Percentiles rank a stretch among this genome's conserved stretches.
These are phyloP conservation scores for Vigna trinervia DNA, from an alignment of 306 rosid genomes.

Conservation along the genomic window DNA sequence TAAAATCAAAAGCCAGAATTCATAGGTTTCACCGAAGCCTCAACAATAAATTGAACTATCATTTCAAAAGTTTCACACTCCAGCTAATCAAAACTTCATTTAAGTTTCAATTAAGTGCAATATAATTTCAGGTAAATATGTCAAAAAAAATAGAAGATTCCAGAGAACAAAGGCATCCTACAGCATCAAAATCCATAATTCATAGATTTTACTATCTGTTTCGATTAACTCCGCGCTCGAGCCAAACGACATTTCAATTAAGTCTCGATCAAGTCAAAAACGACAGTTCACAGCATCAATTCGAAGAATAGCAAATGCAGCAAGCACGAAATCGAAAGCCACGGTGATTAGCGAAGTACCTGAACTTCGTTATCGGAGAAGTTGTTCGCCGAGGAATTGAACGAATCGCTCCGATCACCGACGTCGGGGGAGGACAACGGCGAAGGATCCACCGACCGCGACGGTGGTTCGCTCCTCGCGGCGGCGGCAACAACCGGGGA, in stretches of 20 bases:
- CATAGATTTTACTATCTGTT: neutral
- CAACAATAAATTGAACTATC: neutral
- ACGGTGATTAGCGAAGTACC: slow-evolving; percentile 44
- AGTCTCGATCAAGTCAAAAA: neutral
- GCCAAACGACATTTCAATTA: neutral
- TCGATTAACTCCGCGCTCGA: neutral
- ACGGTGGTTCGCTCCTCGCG: slow-evolving; percentile 50
- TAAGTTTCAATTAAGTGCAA: slow-evolving; percentile 14
- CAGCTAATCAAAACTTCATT: neutral
- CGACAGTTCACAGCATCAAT: neutral
- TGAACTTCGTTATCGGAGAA: slow-evolving; percentile 57
- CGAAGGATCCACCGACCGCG: slow-evolving; percentile 50
- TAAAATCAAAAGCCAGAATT: slow-evolving; percentile 11
- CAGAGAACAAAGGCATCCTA: slow-evolving; percentile 3
- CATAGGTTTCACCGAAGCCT: neutral
- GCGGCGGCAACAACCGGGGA: slow-evolving; percentile 48
- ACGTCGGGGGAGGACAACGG: slow-evolving; percentile 50
- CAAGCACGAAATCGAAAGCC: neutral
- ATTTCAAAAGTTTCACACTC: neutral
- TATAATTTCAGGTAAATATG: slow-evolving; percentile 6
- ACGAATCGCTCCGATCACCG: slow-evolving; percentile 55
- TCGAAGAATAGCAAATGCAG: slow-evolving; percentile 36
- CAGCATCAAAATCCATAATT: slow-evolving; percentile 23
- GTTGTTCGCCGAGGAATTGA: slow-evolving; percentile 54
- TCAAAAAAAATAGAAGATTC: neutral